Percentiles rank a stretch among this genome's conserved stretches.
phyloP scores from a whole-genome alignment of 2,329 filamentous ascomycete genomes.

The Scleromitrula shiraiana region DNA sequence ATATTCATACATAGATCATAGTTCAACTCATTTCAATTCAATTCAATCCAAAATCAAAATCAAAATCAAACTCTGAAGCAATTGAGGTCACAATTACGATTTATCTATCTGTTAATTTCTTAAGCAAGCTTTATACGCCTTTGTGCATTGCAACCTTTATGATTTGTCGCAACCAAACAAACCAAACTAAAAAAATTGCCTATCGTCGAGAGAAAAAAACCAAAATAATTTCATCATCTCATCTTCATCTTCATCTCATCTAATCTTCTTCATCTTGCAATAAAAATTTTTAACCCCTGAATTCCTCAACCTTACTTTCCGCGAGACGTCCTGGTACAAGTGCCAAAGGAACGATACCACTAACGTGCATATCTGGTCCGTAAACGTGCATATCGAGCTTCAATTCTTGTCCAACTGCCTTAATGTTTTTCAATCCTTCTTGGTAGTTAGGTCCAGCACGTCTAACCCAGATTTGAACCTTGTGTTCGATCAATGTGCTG shows the following conservation, averaged over 20 bases:
- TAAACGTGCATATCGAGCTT: conserved; percentile 91
- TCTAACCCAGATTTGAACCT: conserved; percentile 93
- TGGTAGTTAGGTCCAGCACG: conserved; percentile 96
- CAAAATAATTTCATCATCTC: conserved; percentile 14
- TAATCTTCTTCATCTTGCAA: too few species aligned
- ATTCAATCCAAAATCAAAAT: background rate
- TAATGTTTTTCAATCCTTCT: conserved; percentile 99
- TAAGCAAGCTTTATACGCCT: conserved; percentile 23
- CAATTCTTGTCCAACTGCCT: conserved; percentile 88
- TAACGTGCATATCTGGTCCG: conserved; percentile 79
- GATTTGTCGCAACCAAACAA: conserved; percentile 12
- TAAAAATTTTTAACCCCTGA: too few species aligned
- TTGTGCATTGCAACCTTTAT: conserved; percentile 18
- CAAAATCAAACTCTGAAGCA: background rate
- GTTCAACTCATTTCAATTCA: too few species aligned
- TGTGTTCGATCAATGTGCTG: conserved; percentile 83
- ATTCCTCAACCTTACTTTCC: conserved; percentile 53
- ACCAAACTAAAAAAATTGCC: too few species aligned
- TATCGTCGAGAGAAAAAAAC: conserved; percentile 17
- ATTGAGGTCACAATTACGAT: conserved; percentile 21
- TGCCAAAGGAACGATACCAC: conserved; percentile 90
- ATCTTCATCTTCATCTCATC: conserved; percentile 9
- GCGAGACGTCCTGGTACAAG: conserved; percentile 61
- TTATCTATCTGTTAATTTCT: conserved; percentile 26
- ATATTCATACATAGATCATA: too few species aligned